Evolutionary conservation across 371 early-diverging fungal species (phyloP), one percentile per base, ranked within the genome.

Genomic region (Apophysomyces variabilis): DNA sequence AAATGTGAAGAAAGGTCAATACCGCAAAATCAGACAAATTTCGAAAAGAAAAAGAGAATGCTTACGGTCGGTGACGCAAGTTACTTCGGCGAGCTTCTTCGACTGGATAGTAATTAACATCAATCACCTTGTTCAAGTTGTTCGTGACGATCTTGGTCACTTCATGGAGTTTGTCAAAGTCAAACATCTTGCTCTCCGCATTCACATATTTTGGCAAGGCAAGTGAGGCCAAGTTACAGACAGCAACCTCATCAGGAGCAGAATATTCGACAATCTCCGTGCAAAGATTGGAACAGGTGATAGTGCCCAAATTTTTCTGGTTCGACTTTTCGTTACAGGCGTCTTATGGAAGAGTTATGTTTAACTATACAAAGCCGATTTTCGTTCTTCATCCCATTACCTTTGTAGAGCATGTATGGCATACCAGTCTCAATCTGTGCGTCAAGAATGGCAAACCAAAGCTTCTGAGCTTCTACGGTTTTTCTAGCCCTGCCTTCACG

Each of bases 321-420:
- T 99, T 99, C 61, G 95, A 96, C 77, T 97, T 96, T 76, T 92
- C 84, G 78, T 99, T 99, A 86, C 97, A 97, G 2, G 88, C 71
- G 66, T 86, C 87, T 83, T 46, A 18, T 32, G 26, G 26, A 61
- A 44, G 43, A 12, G 16, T 4, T 7, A 26, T 26, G 11, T 57
- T 12, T 45, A 37, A 13, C 32, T 18, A 12, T 13, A 44, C 6
- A 26, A 26, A 26, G 32, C 32, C 32, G 3, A 26, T 11, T 4
- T 37, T 44, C 47, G n/a, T 16, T 14, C n/a, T 26, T 47, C 39
- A 1, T 4, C 13, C 41, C 35, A 37, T 61, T 68, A 86, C 99
- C 99, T 89, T 99, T 99, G 90, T 99, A 99, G 37, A 98, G 89
- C 95, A 99, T 99, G 81, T 95, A 99, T 1, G 99, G 99, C 47